Base-by-base conservation (phyloP, 331 rosid genomes). In the Quercus phellos region DNA sequence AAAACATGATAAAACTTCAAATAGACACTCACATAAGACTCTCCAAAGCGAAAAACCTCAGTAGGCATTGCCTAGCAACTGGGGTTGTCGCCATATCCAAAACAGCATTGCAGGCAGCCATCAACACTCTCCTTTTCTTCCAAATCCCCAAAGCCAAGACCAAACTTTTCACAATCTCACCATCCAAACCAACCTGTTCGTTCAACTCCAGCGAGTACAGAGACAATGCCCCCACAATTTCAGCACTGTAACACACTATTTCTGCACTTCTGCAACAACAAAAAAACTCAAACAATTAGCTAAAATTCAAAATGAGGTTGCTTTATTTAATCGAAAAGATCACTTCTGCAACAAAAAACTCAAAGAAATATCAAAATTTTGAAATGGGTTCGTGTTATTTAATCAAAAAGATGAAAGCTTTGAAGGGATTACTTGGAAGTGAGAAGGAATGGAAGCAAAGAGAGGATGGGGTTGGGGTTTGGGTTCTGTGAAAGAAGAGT, bases 101-200 rank as follows among this genome's bases (percentile, higher is more conserved):
- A 5, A 90, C 76, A 55, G 98, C 94, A 79, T 90, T 90, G 81
- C 97, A 93, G 9, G 94, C 87, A 76, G 95, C 88, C 59, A 78
- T 68, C 3, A 78, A 14, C 73, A 85, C 83, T 38, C 69, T 77
- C 56, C 78, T 82, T 55, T 82, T 79, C 59, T 82, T 79, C 0
- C 90, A 81, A 79, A 42, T 85, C 10, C 18, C 74, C 74, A 93
- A 72, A 0, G 85, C 78, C 0, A 76, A 82, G 77, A 86, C 80
- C 84, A 91, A 78, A 29, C 82, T 86, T 73, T 79, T 77, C 42
- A 91, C 56, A 6, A 87, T 78, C 81, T 82, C 86, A 56, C 81
- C 76, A 80, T 91, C 97, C 17, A 82, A 77, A 32, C 92, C 94
- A 72, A 93, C 74, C 70, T 35, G 76, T 30, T 84, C 64, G 79